Evolutionary conservation across 2,329 filamentous ascomycete species (phyloP), one percentile per base, ranked within the genome.

Genomic region (Aspergillus oerlinghausenensis): DNA sequence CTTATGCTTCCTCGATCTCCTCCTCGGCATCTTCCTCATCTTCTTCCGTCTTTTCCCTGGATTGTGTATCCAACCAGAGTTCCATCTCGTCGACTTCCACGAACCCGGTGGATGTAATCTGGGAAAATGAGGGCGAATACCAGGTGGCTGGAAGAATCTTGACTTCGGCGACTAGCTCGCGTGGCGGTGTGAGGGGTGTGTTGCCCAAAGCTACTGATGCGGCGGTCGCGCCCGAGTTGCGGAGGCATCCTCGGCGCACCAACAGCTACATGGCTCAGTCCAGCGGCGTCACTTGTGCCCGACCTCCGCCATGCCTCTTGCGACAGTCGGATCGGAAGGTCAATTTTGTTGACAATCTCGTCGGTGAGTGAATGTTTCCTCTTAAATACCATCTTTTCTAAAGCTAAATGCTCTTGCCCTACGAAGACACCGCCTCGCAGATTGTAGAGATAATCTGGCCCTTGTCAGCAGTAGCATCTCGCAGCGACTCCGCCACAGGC

Each of bases 401-500:
- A 51, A 47, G 64, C 70, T 73, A 67, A 74, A 63, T 35, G 43
- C 43, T 47, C 23, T 25, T 26, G 4, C 8, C 21, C 23, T 26
- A 14, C 47, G 38, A 82, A 97, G 93, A 97, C 85, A 96, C 93
- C 67, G 94, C 94, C 53, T 94, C 94, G 54, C 91, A 96, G 75
- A 96, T 97, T 74, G 92, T 99, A 51, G 92, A 97, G 79, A 90
- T 89, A 54, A 96, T 99, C 69, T 99, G 94, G 94, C 92, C 94
- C 49, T 82, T 93, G 47, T 95, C 93, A 54, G 92, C 90, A 57
- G 85, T 88, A 38, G 84, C 88, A 56, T 89, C 89, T 73, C 86
- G 87, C 67, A 87, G 82, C 66, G 89, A 93, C 70, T 79, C 84
- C 56, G 70, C 73, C 59, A 77, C 78, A 62, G 87, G 85, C 58